Evolutionary conservation across 2,329 filamentous ascomycete species (phyloP), one percentile per base, ranked within the genome.

Genomic region (Amauroascus verrucosus): DNA sequence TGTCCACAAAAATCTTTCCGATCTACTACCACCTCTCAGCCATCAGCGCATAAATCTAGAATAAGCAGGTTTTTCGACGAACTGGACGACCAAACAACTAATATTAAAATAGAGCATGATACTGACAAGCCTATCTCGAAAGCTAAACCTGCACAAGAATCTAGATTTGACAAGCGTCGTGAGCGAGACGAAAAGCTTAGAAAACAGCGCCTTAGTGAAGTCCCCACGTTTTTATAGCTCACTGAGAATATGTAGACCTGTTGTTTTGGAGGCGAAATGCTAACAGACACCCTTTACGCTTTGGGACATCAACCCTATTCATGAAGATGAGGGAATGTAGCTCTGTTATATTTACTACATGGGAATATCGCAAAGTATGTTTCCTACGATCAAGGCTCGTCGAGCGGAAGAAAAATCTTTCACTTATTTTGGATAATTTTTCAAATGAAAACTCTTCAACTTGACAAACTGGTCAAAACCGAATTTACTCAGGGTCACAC

Each of bases 401-500:
- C 6, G 16, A 20, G 3, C 5, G 16, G 11, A 6, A 20, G 7
- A 20, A 18, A 16, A 48, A 20, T 14, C 28, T 20, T n/a, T 26
- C 1, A 45, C 54, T 58, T 59, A 79, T 70, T 78, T 79, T 1
- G 79, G 79, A 64, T 82, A 81, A 53, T 94, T 82, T 74, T 96
- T 96, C 67, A 96, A 68, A 70, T 97, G 91, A 70, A 85, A 94
- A 76, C 87, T 95, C 83, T 96, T 96, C 63, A 95, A 78, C 77
- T 93, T 95, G 66, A 94, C 85, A 66, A 96, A 97, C 67, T 95
- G 88, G 63, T 96, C 91, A 65, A 94, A 97, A 9, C 91, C 91
- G 64, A 90, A 95, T 62, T 76, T 83, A 72, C 88, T 93, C 62
- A 97, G 73, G 8, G 90, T 96, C 62, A 90, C 85, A 20, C 91